These are phyloP conservation scores for Hypoxylon sp. DNA, from an alignment of 2,329 filamentous ascomycete species.

Conservation along the genomic window DNA sequence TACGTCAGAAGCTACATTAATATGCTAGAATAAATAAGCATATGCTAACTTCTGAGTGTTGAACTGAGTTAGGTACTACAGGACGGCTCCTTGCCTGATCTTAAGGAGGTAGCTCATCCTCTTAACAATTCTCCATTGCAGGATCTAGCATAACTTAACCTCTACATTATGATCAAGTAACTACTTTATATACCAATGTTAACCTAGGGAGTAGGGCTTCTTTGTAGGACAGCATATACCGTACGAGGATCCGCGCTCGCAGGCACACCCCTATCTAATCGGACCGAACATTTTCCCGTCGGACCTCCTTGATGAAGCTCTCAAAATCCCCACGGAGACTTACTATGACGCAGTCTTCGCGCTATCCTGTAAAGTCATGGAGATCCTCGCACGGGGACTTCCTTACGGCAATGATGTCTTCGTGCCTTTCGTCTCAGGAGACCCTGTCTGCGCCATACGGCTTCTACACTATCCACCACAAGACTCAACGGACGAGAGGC, in stretches of 20 bases:
- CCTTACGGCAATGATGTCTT: slow-evolving; percentile 46
- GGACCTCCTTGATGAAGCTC: slow-evolving; percentile 30
- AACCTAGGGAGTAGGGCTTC: slow-evolving; percentile 38
- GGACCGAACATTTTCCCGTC: slow-evolving; percentile 47
- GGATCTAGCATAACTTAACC: not conserved
- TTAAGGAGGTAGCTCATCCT: slow-evolving; percentile 43
- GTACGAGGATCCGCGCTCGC: slow-evolving; percentile 34
- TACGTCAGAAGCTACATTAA: too few relatives aligned
- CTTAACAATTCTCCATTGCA: not conserved
- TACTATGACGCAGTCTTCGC: slow-evolving; percentile 43
- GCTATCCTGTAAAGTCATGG: slow-evolving; percentile 43
- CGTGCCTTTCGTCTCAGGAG: slow-evolving; percentile 44
- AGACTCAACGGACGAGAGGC: slow-evolving; percentile 37
- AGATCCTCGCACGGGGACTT: slow-evolving; percentile 46
- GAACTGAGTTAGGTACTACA: slow-evolving; percentile 57
- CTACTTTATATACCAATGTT: not conserved
- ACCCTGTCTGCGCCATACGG: slow-evolving; percentile 45
- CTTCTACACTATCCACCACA: slow-evolving; percentile 48
- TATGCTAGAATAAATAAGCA: not conserved
- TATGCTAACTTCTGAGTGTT: slow-evolving; percentile 9
- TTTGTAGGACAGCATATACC: slow-evolving; percentile 47
- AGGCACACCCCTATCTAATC: slow-evolving; percentile 43
- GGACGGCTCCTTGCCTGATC: slow-evolving; percentile 57
- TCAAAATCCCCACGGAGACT: slow-evolving; percentile 43
- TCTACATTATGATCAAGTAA: not conserved